Evolutionary conservation across 306 rosid species (phyloP), one percentile per base, ranked within the genome.

Genomic region (Quercus rubra): DNA sequence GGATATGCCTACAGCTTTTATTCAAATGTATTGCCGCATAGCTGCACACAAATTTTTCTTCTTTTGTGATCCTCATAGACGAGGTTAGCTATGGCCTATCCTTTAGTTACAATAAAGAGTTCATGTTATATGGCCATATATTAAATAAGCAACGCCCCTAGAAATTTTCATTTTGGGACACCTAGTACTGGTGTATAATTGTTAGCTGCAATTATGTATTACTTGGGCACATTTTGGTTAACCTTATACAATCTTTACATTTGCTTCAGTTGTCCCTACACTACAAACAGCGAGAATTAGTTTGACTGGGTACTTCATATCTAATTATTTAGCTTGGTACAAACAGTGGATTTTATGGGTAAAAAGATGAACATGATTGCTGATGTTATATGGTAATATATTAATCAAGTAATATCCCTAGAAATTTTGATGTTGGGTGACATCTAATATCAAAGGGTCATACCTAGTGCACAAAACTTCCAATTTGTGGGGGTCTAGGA

Each of bases 21-120:
- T 83, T 80, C 89, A 82, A 80, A 95, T 88, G 88, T 95, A 95
- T 81, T 93, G 99, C 81, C 96, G 96, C 74, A 95, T 95, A 81
- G 99, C 99, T 64, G 96, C 99, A 56, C 96, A 87, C 83, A 95
- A 95, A 83, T 95, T 95, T 88, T 95, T 93, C 87, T 95, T 95
- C 96, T 93, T 95, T 83, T 95, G 99, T 69, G 99, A 95, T 82
- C 96, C 99, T 81, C 89, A 93, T 79, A 91, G 98, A 83, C 94
- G 99, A 91, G 99, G 99, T 95, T 79, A 83, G 93, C 79, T 63
- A 73, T 83, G 79, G 55, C 80, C 75, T 79, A 76, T 83, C 83
- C 67, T 72, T 66, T 78, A 23, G 41, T 67, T 82, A 38, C 56
- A 55, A 31, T 6, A 46, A 46, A 63, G 71, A 31, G 78, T 75